Evolutionary conservation across 805 yeast species (phyloP).

Genomic region (Saturnispora ahearnii): DNA sequence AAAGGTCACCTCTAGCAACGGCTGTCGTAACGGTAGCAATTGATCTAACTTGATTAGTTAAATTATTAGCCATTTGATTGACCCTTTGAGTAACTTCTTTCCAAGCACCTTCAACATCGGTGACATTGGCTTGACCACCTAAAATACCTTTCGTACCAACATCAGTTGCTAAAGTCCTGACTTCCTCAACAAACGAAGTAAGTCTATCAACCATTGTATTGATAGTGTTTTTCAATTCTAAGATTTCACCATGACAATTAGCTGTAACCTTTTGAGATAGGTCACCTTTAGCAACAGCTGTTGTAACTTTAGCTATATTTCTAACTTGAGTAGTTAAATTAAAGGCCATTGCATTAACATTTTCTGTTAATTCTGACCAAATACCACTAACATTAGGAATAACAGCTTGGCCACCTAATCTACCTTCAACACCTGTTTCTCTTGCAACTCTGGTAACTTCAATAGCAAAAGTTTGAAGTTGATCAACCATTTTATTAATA

Average conservation of each 20-base stretch:
- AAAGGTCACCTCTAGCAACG: conserved; percentile 82
- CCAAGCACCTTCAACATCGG: conserved; percentile 85
- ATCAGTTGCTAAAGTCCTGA: conserved; percentile 79
- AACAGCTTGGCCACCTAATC: conserved; percentile 81
- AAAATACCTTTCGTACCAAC: conserved; percentile 78
- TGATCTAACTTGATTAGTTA: conserved; percentile 81
- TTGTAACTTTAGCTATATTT: conserved; percentile 78
- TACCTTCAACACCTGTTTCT: conserved; percentile 85
- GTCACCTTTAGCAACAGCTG: conserved; percentile 82
- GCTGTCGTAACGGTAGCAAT: conserved; percentile 89
- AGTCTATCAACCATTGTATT: conserved; percentile 85
- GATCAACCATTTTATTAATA: conserved; percentile 84
- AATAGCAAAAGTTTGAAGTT: conserved; percentile 70
- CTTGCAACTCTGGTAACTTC: conserved; percentile 83
- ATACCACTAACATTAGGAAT: conserved; percentile 75
- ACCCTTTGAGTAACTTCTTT: conserved; percentile 82
- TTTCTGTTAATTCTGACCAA: conserved; percentile 81
- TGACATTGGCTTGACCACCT: conserved; percentile 84
- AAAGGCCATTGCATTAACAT: conserved; percentile 83
- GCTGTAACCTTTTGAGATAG: conserved; percentile 75
- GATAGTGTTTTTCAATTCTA: conserved; percentile 72
- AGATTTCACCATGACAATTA: conserved; percentile 73
- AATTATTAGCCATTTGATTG: conserved; percentile 78
- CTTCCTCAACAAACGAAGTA: conserved; percentile 75
- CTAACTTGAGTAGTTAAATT: conserved; percentile 83